These are phyloP conservation scores for Euphrasia confusa DNA, from an alignment of 257 asterid genomes.

Conservation along the genomic window DNA sequence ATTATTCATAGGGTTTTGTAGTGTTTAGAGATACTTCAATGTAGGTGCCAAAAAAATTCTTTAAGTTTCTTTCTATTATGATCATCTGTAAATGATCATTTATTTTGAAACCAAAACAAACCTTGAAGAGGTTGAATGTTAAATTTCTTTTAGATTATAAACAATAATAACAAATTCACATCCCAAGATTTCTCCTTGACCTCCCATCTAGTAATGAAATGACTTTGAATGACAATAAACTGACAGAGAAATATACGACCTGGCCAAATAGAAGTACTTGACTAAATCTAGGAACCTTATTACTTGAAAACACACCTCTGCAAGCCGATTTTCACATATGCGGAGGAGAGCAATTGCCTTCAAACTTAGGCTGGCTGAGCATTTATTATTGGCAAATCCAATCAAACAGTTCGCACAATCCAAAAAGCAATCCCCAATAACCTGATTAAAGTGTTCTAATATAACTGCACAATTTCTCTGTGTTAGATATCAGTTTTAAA, in stretches of 20 bases:
- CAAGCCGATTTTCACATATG: slow-evolving; percentile 96
- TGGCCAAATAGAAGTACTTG: background rate
- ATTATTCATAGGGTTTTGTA: background rate
- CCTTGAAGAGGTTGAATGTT: background rate
- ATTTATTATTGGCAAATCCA: slow-evolving; percentile 84
- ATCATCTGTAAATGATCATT: background rate
- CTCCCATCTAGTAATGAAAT: background rate
- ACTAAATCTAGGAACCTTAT: slow-evolving; percentile 8
- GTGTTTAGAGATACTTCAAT: background rate
- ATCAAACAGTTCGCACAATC: slow-evolving; percentile 95
- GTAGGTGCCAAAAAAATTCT: background rate
- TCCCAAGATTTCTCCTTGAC: background rate
- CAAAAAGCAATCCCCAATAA: slow-evolving; percentile 90
- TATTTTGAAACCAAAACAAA: background rate
- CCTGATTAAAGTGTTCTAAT: slow-evolving; percentile 94
- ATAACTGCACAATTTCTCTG: slow-evolving; percentile 55
- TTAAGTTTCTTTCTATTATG: background rate
- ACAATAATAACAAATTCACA: background rate
- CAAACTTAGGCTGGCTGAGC: slow-evolving; percentile 78
- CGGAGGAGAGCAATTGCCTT: slow-evolving; percentile 98
- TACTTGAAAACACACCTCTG: slow-evolving; percentile 64
- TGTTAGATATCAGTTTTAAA: slow-evolving; percentile 29
- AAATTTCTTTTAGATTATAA: background rate
- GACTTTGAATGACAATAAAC: background rate
- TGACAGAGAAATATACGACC: background rate